phyloP scores from a whole-genome alignment of 2,329 filamentous ascomycete genomes.

The Macroventuria anomochaeta region DNA sequence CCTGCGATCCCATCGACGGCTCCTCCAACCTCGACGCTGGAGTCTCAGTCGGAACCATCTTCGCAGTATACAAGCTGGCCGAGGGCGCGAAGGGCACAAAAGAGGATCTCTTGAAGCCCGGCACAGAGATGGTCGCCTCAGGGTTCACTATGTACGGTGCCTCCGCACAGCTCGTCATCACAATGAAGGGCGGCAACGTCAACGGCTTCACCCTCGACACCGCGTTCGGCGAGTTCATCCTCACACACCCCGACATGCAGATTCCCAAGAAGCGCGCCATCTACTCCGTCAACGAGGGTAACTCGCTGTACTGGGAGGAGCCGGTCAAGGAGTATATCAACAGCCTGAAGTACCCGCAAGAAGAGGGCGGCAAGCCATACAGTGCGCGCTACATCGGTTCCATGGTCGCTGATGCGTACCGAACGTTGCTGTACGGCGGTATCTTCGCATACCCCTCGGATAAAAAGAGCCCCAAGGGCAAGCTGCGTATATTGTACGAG shows the following conservation, averaged over 20 bases:
- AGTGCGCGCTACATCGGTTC: slow-evolving; percentile 93
- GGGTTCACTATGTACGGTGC: slow-evolving; percentile 99
- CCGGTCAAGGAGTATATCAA: slow-evolving; percentile 87
- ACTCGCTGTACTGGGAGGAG: slow-evolving; percentile 95
- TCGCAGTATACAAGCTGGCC: slow-evolving; percentile 87
- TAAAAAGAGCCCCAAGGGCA: slow-evolving; percentile 98
- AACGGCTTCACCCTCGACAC: slow-evolving; percentile 99
- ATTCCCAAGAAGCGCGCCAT: slow-evolving; percentile 82
- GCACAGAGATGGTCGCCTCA: slow-evolving; percentile 87
- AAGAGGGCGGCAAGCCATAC: slow-evolving; percentile 82
- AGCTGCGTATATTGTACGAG: slow-evolving; percentile 96
- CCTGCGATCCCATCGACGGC: slow-evolving; percentile 97
- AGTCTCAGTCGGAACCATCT: slow-evolving; percentile 97
- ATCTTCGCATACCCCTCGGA: slow-evolving; percentile 98
- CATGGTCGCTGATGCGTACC: slow-evolving; percentile 98
- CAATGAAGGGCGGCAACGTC: slow-evolving; percentile 89
- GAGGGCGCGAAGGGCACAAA: slow-evolving; percentile 76
- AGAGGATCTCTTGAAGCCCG: slow-evolving; percentile 87
- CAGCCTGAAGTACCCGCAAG: slow-evolving; percentile 79
- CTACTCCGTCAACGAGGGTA: slow-evolving; percentile 99
- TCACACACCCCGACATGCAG: slow-evolving; percentile 93
- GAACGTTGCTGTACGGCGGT: slow-evolving; percentile 92
- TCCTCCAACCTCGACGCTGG: slow-evolving; percentile 97
- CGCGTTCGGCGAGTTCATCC: slow-evolving; percentile 96
- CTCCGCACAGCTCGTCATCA: slow-evolving; percentile 93